These are phyloP conservation scores for Ascoidea tarda DNA, from an alignment of 805 yeast species.

Conservation along the genomic window DNA sequence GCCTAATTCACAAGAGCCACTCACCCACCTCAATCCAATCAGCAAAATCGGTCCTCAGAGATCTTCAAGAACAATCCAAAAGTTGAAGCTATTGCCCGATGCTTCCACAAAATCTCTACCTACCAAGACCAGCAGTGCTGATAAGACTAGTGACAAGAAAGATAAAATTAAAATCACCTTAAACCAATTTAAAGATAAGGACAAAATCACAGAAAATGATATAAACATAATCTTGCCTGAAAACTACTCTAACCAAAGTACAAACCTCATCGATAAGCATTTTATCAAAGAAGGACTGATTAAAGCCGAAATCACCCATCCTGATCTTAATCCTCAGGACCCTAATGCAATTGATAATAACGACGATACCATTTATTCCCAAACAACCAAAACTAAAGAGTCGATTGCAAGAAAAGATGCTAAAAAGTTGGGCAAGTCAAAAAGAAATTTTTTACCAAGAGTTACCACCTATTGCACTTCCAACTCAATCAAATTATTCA, in stretches of 20 bases:
- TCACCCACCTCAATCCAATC: background rate
- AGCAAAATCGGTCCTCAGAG: conserved; percentile 55
- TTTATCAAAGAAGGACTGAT: background rate
- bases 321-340: conserved; percentile 12
- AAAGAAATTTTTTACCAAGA: conserved; percentile 70
- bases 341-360: conserved; percentile 19
- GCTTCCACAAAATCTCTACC: conserved; percentile 23
- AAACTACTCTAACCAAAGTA: conserved; percentile 6
- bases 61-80: conserved; percentile 61
- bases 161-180: conserved; percentile 1
- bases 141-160: conserved; percentile 3
- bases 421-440: conserved; percentile 69
- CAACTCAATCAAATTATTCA: conserved; percentile 82
- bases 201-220: conserved; percentile 9
- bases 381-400: conserved; percentile 72
- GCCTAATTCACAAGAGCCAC: background rate
- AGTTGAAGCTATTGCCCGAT: conserved; percentile 57
- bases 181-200: conserved; percentile 15
- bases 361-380: conserved; percentile 58
- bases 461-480: conserved; percentile 96
- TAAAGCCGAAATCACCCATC: background rate
- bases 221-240: background rate
- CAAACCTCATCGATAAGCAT: background rate
- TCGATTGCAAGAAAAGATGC: conserved; percentile 88
- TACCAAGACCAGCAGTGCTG: conserved; percentile 8